Evolutionary conservation across 139 green algal genomes (phyloP).

Genomic region (Dunaliella primolecta): DNA sequence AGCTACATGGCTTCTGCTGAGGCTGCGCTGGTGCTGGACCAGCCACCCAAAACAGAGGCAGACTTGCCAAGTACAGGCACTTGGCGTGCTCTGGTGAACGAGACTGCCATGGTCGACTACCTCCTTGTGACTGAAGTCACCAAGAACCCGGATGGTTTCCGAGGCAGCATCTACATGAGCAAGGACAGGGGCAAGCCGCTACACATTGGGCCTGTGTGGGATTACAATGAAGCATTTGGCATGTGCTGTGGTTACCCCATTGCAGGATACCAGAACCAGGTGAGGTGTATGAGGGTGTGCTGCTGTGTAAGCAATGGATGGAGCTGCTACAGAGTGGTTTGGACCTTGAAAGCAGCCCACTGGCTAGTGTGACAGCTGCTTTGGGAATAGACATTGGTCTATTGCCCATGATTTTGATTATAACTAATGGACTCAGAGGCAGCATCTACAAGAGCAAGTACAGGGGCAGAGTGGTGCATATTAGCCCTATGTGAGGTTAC

Average conservation of each 20-base stretch:
- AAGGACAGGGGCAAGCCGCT: conserved; percentile 38
- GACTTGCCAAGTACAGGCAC: neutral
- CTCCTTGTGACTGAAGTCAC: conserved; percentile 27
- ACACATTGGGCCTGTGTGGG: conserved; percentile 45
- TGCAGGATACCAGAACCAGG: conserved; percentile 41
- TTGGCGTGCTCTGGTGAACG: conserved; percentile 12
- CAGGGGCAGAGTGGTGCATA: conserved; percentile 18
- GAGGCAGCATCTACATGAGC: conserved; percentile 45
- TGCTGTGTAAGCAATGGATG: too few relatives aligned
- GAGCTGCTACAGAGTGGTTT: too few relatives aligned
- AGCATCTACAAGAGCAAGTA: conserved; percentile 51
- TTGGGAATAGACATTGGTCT: too few relatives aligned
- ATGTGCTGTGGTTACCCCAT: conserved; percentile 83
- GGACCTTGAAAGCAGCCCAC: too few relatives aligned
- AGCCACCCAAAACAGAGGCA: neutral
- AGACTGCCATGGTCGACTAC: conserved; percentile 50
- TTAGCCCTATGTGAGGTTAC: conserved; percentile 55
- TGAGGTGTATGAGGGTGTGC: conserved; percentile 10
- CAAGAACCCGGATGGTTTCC: conserved; percentile 51
- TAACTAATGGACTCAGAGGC: conserved; percentile 46
- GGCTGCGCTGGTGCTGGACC: conserved; percentile 21
- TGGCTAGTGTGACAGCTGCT: too few relatives aligned
- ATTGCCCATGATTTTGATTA: too few relatives aligned
- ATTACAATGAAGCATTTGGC: conserved; percentile 75
- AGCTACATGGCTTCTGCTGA: conserved; percentile 28